Base-by-base conservation (phyloP, 176 grass and related monocot species). In the Typha latifolia region DNA sequence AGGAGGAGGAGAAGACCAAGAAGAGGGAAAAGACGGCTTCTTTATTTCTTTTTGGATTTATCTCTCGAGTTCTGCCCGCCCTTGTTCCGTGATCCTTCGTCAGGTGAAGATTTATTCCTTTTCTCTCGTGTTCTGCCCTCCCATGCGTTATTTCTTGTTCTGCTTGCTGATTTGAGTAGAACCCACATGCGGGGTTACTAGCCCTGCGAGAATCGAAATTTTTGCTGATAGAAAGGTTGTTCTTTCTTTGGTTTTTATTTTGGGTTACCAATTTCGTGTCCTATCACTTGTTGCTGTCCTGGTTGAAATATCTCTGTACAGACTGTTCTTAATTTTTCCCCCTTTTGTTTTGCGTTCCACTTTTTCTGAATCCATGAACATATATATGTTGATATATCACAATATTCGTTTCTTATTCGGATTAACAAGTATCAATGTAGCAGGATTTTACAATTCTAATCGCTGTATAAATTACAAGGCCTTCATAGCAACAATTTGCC, bases 31-130 rank as follows among this genome's bases (percentile, higher is more conserved):
- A 49, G 12, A 51, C 68, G 84, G 88, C 48, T 82, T 92, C 62
- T 62, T 78, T 34, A 59, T 92, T 78, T 81, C 72, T 70, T 87
- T 99, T 75, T 99, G 94, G 94, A 82, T 99, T 49, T 90, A 99
- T 80, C 85, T 93, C 49, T 72, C 81, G 43, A 49, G 69, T 75
- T 90, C 83, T 4, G 80, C 88, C 48, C 77, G 80, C 13, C 76
- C 89, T 53, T 92, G 71, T 72, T 80, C 81, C 51, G 81, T 99
- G 43, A 77, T 99, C 71, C 88, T 97, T 72, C 83, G 83, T 63
- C 89, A 90, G 89, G 94, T 97, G 13, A 20, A 6, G 14, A 12
- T 62, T 21, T 62, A 31, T 43, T 74, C 23, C 14, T 27, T 43
- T 29, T 64, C 37, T 37, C 31, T 67, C 62, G 22, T 21, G n/a